Conservation (phyloP, 768 basidiomycete genomes). For the Auricularia auricula-judae region DNA sequence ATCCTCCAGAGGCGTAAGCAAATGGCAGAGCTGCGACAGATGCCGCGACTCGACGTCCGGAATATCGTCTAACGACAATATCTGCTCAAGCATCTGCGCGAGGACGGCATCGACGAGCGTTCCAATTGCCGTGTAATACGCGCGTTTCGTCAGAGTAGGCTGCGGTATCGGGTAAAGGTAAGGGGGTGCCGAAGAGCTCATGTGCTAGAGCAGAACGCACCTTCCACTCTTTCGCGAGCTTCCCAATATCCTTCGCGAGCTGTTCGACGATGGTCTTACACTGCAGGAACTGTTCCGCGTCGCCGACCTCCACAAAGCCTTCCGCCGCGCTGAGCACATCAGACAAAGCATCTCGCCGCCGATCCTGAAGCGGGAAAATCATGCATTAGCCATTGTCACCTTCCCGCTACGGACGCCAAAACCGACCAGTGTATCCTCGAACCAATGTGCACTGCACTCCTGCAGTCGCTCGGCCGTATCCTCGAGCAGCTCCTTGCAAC, state of each 20-base stretch:
- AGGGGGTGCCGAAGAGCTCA: neutral
- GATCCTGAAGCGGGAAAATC: conserved; percentile 27
- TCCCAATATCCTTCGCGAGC: conserved; percentile 52
- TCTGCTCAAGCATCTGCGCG: conserved; percentile 53
- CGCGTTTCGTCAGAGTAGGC: conserved; percentile 58
- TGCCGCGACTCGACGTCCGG: conserved; percentile 78
- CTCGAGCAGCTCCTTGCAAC: conserved; percentile 34
- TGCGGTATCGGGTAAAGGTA: conserved; percentile 18
- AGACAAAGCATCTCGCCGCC: conserved; percentile 33
- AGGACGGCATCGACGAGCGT: conserved; percentile 58
- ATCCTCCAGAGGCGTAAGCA: conserved; percentile 69
- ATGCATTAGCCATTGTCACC: too few species aligned
- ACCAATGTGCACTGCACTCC: conserved; percentile 56
- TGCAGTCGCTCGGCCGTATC: conserved; percentile 43
- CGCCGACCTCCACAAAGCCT: conserved; percentile 57
- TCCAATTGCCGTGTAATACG: conserved; percentile 65
- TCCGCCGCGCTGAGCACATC: conserved; percentile 42
- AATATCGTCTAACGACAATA: conserved; percentile 74
- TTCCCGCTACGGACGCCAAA: neutral
- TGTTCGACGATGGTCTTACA: conserved; percentile 60
- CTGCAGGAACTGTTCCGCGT: conserved; percentile 66
- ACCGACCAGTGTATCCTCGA: conserved; percentile 58
- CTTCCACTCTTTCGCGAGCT: conserved; percentile 58
- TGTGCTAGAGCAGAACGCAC: conserved; percentile 26
- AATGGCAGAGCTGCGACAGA: conserved; percentile 71